Evolutionary conservation across 345 rosid genomes (phyloP), one percentile per base, ranked within the genome.

Genomic region (Corchorus capsularis): DNA sequence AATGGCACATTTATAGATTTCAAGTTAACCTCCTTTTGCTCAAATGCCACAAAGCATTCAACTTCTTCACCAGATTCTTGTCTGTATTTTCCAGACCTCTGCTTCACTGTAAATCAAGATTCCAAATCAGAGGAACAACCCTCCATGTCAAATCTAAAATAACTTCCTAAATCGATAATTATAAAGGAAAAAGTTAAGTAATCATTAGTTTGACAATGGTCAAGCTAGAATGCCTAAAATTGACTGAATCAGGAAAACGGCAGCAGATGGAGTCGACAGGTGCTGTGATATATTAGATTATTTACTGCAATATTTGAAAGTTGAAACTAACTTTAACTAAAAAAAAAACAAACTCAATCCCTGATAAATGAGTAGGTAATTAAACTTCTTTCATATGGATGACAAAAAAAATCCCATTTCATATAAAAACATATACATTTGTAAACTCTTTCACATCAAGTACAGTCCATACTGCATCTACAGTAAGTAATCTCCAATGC

Each of bases 41-140:
- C 76, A 79, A 91, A 85, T 56, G 83, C 70, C 75, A 88, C 86
- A 77, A 85, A 89, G 78, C 73, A 88, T 63, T 82, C 81, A 77
- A 79, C 77, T 34, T 75, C 83, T 75, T 84, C 89, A 76, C 63
- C 74, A 37, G 81, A 82, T 61, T 83, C 87, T 83, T 81, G 88
- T 73, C 80, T 86, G 76, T 79, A 80, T 85, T 85, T 89, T 59
- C 85, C 80, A 54, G 75, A 75, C 68, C 80, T 86, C 80, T 55
- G 86, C 82, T 87, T 91, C 47, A 73, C 96, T 93, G 91, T 87
- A 85, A 70, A 73, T 74, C 71, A 45, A 71, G 75, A 78, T 27
- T 69, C 49, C 72, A 32, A 63, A 73, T 76, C 60, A 80, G 73
- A 37, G 52, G 54, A 71, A 75, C 27, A 50, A 61, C 7, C 6